Conservation (phyloP, 2,329 filamentous ascomycete genomes). For the Huntiella savannae region DNA sequence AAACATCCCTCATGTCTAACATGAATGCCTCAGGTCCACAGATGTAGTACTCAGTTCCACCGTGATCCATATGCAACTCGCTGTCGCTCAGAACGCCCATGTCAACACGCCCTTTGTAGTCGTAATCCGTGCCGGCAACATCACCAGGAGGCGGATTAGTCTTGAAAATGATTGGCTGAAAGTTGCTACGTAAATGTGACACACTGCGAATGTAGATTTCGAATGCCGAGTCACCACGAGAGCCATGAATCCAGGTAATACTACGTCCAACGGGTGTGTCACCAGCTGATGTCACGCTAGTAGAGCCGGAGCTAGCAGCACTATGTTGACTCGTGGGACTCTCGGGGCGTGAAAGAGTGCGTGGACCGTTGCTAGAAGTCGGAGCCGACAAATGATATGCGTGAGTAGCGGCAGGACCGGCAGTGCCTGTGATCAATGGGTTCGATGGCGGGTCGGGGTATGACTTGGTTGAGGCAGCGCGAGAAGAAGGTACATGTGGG, state of each 20-base stretch:
- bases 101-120: slow-evolving; percentile 38
- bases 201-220: slow-evolving; percentile 26
- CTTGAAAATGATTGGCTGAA: slow-evolving; percentile 35
- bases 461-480: neutral
- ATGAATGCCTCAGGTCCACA: slow-evolving; percentile 58
- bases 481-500: slow-evolving; percentile 1
- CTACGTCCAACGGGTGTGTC: slow-evolving; percentile 19
- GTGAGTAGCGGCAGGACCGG: neutral
- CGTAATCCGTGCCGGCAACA: slow-evolving; percentile 34
- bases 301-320: neutral
- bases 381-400: neutral
- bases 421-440: neutral
- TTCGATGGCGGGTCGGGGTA: neutral
- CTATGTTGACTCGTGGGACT: neutral
- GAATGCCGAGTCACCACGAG: slow-evolving; percentile 36
- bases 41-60: slow-evolving; percentile 44
- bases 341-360: neutral
- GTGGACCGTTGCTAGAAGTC: neutral
- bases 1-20: slow-evolving; percentile 33
- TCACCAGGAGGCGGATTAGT: slow-evolving; percentile 27
- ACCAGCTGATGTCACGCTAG: neutral
- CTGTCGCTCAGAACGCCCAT: slow-evolving; percentile 33
- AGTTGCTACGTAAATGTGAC: slow-evolving; percentile 19
- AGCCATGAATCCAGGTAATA: slow-evolving; percentile 41
- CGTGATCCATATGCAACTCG: slow-evolving; percentile 35